Evolutionary conservation across 2,329 filamentous ascomycete species (phyloP).

Genomic region (Penicillium sp.): DNA sequence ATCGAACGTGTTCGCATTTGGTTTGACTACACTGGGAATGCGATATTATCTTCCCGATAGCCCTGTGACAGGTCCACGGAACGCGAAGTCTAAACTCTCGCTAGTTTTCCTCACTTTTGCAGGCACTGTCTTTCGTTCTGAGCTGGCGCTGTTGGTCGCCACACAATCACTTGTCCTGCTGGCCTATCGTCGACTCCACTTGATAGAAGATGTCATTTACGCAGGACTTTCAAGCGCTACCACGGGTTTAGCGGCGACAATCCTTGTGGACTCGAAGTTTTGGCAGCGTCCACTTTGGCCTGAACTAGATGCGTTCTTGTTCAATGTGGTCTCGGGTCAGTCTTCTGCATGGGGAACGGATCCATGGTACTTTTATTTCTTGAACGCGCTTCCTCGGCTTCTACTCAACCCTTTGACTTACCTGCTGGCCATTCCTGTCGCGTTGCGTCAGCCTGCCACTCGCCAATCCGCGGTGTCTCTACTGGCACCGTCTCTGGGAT

Average conservation of each 20-base stretch:
- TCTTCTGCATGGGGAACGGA: conserved; percentile 83
- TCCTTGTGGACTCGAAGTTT: conserved; percentile 83
- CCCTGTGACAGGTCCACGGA: conserved; percentile 10
- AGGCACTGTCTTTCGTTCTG: conserved; percentile 80
- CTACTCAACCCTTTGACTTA: conserved; percentile 70
- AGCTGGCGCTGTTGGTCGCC: conserved; percentile 73
- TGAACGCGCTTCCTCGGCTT: conserved; percentile 71
- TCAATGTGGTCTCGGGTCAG: conserved; percentile 79
- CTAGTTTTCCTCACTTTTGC: conserved; percentile 72
- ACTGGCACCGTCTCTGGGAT: conserved; percentile 62
- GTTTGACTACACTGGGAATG: conserved; percentile 49
- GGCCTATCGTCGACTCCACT: conserved; percentile 48
- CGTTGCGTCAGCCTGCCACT: conserved; percentile 50
- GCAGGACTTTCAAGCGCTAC: conserved; percentile 60
- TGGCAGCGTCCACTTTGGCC: conserved; percentile 86
- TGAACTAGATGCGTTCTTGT: conserved; percentile 81
- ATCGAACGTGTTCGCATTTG: conserved; percentile 95
- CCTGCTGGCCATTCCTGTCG: conserved; percentile 46
- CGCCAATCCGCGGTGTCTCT: conserved; percentile 48
- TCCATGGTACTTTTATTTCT: conserved; percentile 81
- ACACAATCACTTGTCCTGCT: conserved; percentile 63
- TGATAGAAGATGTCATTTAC: conserved; percentile 53
- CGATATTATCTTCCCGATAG: conserved; percentile 46
- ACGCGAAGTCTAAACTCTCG: conserved; percentile 53
- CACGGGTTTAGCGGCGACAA: conserved; percentile 62